Evolutionary conservation across 805 yeast species (phyloP).

Genomic region (Yamadazyma endophytica): DNA sequence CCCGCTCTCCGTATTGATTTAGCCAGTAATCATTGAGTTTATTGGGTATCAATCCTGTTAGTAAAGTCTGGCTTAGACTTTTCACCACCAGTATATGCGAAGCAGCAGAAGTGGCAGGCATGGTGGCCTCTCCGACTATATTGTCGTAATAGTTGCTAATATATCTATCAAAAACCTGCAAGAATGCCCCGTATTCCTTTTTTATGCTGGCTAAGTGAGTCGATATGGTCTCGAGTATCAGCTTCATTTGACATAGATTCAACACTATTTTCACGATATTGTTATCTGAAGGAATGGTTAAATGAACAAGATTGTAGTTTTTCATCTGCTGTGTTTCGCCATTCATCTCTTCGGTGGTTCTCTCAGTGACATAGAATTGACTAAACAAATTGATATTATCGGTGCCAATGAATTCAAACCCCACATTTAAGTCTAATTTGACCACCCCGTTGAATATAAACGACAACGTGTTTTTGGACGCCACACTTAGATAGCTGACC

Average conservation of each 20-base stretch:
- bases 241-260: constrained; percentile 7
- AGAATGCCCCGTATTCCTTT: constrained; percentile 21
- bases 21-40: constrained; percentile 55
- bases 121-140: constrained; percentile 9
- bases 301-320: constrained; percentile 1
- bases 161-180: constrained; percentile 26
- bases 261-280: constrained; percentile 4
- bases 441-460: constrained; percentile 9
- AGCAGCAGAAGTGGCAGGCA: constrained; percentile 9
- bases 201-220: constrained; percentile 17
- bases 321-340: too few relatives aligned
- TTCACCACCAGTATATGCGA: not conserved
- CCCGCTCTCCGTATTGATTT: constrained; percentile 65
- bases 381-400: constrained; percentile 7
- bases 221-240: constrained; percentile 6
- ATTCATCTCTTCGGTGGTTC: not conserved
- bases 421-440: constrained; percentile 2
- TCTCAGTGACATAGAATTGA: constrained; percentile 7
- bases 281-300: constrained; percentile 2
- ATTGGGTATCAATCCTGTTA: constrained; percentile 52
- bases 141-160: constrained; percentile 29
- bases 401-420: constrained; percentile 2
- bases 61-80: constrained; percentile 41
- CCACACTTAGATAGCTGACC: constrained; percentile 7
- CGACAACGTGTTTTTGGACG: constrained; percentile 2